These are phyloP conservation scores for Sanghuangporus sanghuang DNA, from an alignment of 1,284 basidiomycete genomes.

Conservation along the genomic window DNA sequence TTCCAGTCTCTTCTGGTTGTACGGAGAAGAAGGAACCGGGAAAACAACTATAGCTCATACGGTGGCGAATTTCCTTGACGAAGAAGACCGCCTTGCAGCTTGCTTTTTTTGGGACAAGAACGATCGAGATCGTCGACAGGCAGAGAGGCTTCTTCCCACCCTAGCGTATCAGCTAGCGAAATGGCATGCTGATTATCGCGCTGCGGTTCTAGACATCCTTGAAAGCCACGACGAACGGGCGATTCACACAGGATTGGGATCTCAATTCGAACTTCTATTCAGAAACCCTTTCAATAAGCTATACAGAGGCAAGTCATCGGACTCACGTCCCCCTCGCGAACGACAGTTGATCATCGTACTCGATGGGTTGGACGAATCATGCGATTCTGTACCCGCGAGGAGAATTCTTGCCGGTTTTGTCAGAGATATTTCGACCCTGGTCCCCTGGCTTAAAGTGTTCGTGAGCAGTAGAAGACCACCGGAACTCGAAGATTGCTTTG, in stretches of 20 bases:
- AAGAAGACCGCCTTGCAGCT: neutral
- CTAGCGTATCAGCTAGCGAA: neutral
- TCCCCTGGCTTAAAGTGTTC: slow-evolving; percentile 9
- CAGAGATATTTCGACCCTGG: neutral
- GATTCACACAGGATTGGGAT: too few relatives aligned
- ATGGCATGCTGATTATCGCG: neutral
- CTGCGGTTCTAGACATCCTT: neutral
- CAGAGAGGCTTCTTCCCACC: neutral
- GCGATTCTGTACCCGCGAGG: too few relatives aligned
- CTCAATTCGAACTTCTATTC: too few relatives aligned
- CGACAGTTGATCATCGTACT: slow-evolving; percentile 3
- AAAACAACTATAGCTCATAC: slow-evolving; percentile 10
- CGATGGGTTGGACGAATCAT: slow-evolving; percentile 10
- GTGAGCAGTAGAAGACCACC: slow-evolving; percentile 3
- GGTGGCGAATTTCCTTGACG: neutral
- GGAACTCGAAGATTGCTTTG: neutral
- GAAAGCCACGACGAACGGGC: neutral
- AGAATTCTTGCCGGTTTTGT: neutral
- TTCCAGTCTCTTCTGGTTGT: neutral
- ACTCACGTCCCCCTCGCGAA: too few relatives aligned
- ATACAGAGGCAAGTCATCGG: too few relatives aligned
- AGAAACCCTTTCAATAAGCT: too few relatives aligned
- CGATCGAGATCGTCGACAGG: neutral
- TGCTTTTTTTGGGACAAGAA: slow-evolving; percentile 12
- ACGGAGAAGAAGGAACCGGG: slow-evolving; percentile 9